phyloP scores from a whole-genome alignment of 176 grass and related monocot genomes.

The Themeda triandra region DNA sequence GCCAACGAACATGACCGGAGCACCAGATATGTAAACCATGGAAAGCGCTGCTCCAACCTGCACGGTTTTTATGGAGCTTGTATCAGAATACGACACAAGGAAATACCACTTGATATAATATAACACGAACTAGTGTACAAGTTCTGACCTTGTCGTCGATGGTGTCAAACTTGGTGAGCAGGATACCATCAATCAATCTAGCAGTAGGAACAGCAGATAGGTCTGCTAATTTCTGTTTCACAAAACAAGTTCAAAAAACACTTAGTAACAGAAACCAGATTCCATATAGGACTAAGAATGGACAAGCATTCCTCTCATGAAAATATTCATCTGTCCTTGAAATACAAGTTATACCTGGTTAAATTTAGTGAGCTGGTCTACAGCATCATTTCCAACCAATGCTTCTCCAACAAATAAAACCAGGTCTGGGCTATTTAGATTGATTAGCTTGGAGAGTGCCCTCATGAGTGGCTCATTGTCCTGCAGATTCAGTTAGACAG shows the following conservation, averaged over 20 bases:
- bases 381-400: constrained; percentile 94
- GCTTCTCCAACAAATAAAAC: constrained; percentile 95
- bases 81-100: not conserved
- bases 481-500: constrained; percentile 31
- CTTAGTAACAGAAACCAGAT: not conserved
- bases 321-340: not conserved
- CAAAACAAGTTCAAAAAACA: not conserved
- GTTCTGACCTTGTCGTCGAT: constrained; percentile 83
- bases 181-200: constrained; percentile 93
- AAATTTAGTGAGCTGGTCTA: constrained; percentile 89
- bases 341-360: constrained; percentile 55
- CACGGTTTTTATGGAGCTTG: not conserved
- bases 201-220: constrained; percentile 66
- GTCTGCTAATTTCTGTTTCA: constrained; percentile 84
- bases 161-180: constrained; percentile 96
- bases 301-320: not conserved
- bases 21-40: constrained; percentile 95
- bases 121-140: not conserved
- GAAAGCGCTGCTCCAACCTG: constrained; percentile 84
- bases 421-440: constrained; percentile 85
- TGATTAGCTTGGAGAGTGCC: constrained; percentile 94
- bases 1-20: constrained; percentile 92
- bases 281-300: not conserved
- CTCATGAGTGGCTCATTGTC: constrained; percentile 99
- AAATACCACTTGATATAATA: not conserved